Conservation (phyloP, 352 stramenopile species). For the Phytophthora hybrid region DNA sequence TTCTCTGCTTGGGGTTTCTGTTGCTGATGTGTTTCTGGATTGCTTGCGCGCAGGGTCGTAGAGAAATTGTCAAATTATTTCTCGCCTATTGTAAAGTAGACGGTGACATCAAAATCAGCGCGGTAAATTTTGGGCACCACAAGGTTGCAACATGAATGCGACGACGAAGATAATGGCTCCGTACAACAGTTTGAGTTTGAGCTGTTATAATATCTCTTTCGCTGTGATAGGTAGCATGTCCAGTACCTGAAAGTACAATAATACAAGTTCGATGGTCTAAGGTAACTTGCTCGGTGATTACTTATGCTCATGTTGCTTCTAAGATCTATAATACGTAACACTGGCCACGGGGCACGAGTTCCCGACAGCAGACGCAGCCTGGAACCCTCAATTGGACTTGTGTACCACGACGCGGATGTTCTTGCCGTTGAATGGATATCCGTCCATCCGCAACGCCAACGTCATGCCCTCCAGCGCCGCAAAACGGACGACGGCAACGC, state of each 20-base stretch:
- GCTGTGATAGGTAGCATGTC: background rate
- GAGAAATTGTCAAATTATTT: slow-evolving; percentile 26
- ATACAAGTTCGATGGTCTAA: background rate
- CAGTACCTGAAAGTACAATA: background rate
- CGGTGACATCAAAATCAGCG: background rate
- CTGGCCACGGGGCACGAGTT: slow-evolving; percentile 2
- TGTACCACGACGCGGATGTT: slow-evolving; percentile 64
- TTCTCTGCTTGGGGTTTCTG: background rate
- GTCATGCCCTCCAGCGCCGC: slow-evolving; percentile 55
- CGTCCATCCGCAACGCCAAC: slow-evolving; percentile 68
- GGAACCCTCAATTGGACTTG: slow-evolving; percentile 37
- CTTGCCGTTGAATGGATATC: slow-evolving; percentile 76
- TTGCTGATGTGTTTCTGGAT: slow-evolving; percentile 1
- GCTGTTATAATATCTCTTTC: background rate
- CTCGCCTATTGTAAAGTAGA: background rate
- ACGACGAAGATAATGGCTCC: no score
- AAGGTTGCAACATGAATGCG: no score
- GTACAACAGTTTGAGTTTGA: no score
- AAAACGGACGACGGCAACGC: slow-evolving; percentile 72
- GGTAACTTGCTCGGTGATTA: slow-evolving; percentile 12
- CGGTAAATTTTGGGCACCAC: background rate
- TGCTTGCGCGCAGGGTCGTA: slow-evolving; percentile 11
- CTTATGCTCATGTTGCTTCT: slow-evolving; percentile 34
- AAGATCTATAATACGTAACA: slow-evolving; percentile 44
- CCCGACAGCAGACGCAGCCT: background rate